phyloP scores from a whole-genome alignment of 2,329 filamentous ascomycete species.

The Diplodia seriata region DNA sequence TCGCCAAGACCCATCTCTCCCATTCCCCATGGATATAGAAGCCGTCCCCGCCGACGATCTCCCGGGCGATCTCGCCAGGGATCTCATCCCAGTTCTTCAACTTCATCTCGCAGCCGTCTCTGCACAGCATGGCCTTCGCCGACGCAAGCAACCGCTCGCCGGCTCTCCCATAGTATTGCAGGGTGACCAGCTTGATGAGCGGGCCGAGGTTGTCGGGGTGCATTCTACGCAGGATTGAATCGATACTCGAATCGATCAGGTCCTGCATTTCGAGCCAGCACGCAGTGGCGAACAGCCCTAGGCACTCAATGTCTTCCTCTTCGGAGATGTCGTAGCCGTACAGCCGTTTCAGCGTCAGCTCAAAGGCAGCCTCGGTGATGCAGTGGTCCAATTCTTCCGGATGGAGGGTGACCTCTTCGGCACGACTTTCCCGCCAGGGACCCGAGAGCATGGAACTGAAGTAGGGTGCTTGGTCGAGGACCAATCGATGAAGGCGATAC shows the following conservation, averaged over 20 bases:
- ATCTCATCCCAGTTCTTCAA: slow-evolving; percentile 63
- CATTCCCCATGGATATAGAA: slow-evolving; percentile 66
- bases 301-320: slow-evolving; percentile 60
- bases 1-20: slow-evolving; percentile 63
- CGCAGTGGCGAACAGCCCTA: slow-evolving; percentile 62
- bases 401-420: slow-evolving; percentile 59
- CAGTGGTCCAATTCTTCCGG: slow-evolving; percentile 62
- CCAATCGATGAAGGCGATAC: slow-evolving; percentile 61
- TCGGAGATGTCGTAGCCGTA: slow-evolving; percentile 58
- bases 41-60: slow-evolving; percentile 65
- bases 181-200: slow-evolving; percentile 61
- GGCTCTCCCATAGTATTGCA: slow-evolving; percentile 62
- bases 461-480: slow-evolving; percentile 63
- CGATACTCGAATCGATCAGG: slow-evolving; percentile 60
- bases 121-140: slow-evolving; percentile 65
- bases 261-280: slow-evolving; percentile 67
- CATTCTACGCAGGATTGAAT: slow-evolving; percentile 63
- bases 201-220: slow-evolving; percentile 56
- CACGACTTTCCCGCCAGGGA: slow-evolving; percentile 62
- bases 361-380: slow-evolving; percentile 61
- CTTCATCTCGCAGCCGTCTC: slow-evolving; percentile 64
- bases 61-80: slow-evolving; percentile 63
- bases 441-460: slow-evolving; percentile 62
- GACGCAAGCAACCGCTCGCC: slow-evolving; percentile 63
- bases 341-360: slow-evolving; percentile 61